Conservation (phyloP, 139 green algal species). For the Coccomyxa sp. region DNA sequence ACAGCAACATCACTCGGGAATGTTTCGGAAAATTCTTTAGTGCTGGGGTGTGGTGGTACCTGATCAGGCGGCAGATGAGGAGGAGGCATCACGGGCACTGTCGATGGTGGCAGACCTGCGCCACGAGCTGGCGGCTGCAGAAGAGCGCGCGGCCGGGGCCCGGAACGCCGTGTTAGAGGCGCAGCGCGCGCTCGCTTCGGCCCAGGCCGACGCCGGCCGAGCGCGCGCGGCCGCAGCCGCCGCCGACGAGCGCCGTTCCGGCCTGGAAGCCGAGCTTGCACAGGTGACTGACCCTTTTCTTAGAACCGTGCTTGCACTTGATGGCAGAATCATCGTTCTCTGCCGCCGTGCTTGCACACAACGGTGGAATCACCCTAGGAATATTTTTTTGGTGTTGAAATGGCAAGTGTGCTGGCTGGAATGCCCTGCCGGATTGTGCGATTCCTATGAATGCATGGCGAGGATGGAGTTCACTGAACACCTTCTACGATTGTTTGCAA, state of each 20-base stretch:
- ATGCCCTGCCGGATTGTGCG: not conserved
- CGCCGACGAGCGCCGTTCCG: not conserved
- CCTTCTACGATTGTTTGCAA: not conserved
- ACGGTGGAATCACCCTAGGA: not conserved
- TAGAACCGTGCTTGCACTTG: not conserved
- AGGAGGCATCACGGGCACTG: not conserved
- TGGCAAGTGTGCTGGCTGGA: not conserved
- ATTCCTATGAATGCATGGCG: not conserved
- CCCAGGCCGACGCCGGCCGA: not conserved
- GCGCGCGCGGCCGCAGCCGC: no score
- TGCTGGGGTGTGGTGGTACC: not conserved
- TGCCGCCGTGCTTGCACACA: not conserved
- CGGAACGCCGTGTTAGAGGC: not conserved
- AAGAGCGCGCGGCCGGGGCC: not conserved
- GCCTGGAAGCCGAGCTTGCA: not conserved
- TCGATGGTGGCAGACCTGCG: not conserved
- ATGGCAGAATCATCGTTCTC: not conserved
- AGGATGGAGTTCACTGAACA: not conserved
- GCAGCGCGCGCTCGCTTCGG: not conserved
- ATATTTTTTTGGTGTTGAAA: not conserved
- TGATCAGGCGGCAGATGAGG: conserved; percentile 12
- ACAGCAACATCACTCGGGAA: not conserved
- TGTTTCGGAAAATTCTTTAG: not conserved
- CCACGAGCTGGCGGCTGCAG: not conserved
- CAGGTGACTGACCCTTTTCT: not conserved